Evolutionary conservation across 805 yeast species (phyloP), one percentile per base, ranked within the genome.

Genomic region (Kazachstania taianensis): DNA sequence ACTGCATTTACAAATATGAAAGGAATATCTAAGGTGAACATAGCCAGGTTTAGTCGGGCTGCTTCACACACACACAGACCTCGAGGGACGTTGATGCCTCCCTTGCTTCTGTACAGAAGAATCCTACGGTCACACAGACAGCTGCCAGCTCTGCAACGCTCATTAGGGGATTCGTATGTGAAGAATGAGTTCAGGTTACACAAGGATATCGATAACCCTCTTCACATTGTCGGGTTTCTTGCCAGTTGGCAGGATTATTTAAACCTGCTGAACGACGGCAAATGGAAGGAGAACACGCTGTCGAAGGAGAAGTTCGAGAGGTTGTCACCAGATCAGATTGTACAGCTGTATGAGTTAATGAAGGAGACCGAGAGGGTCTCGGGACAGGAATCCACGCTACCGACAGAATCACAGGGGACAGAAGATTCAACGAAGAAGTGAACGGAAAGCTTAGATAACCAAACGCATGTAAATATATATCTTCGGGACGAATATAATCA

Each of bases 171-270:
- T 58, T 69, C 75, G 45, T 92, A 92, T 55, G 95, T 89, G 35
- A 81, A 77, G 53, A 73, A 78, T 24, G 99, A 92, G 62, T 92
- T 92, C 65, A 75, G 77, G 49, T 79, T 87, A 5, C 98, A 92
- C 61, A 72, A 76, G 41, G 59, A 65, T 32, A 71, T 80, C 5
- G 95, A 85, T 45, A 86, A 92, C 56, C 97, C 99, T 3, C 67
- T 85, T 17, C 94, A 89, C 52, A 85, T 92, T 23, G 86, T 92
- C 8, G 98, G 96, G 8, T 92, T 92, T 49, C 66, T 92, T 42
- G 75, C 94, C 1, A 79, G 84, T 41, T 92, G 99, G 99, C 98
- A 92, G 58, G 89, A 80, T 42, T 82, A 82, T 49, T 65, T 81
- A 41, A 62, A 67, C 9, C 62, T 65, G 55, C 70, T 82, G 17